These are phyloP conservation scores for Vanrija sp. DNA, from an alignment of 1,284 basidiomycete genomes.

Conservation along the genomic window DNA sequence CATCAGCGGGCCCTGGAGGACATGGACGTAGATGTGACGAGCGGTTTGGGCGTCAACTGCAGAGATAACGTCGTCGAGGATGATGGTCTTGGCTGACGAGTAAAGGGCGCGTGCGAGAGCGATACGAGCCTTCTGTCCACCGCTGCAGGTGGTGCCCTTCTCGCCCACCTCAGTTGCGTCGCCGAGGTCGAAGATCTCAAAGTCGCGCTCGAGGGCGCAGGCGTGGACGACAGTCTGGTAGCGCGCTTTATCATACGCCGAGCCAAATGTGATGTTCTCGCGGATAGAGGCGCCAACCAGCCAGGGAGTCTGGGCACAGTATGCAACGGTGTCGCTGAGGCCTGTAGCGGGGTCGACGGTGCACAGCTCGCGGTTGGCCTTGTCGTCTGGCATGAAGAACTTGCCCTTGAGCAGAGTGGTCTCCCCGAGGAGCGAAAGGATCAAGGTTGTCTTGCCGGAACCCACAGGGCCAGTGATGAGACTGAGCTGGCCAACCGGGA, in stretches of 20 bases:
- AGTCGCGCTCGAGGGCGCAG: slow-evolving; percentile 55
- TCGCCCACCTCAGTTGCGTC: slow-evolving; percentile 59
- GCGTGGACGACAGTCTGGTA: slow-evolving; percentile 53
- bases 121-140: slow-evolving; percentile 48
- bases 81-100: slow-evolving; percentile 41
- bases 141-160: slow-evolving; percentile 54
- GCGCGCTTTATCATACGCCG: slow-evolving; percentile 46
- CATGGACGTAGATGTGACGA: slow-evolving; percentile 38
- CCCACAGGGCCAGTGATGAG: slow-evolving; percentile 53
- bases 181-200: slow-evolving; percentile 54
- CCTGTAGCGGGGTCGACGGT: slow-evolving; percentile 51
- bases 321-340: slow-evolving; percentile 54
- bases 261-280: slow-evolving; percentile 57
- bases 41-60: slow-evolving; percentile 53
- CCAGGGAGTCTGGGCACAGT: slow-evolving; percentile 56
- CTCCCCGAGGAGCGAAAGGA: slow-evolving; percentile 58
- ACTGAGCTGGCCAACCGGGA: slow-evolving; percentile 48
- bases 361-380: slow-evolving; percentile 41
- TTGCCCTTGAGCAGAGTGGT: slow-evolving; percentile 52
- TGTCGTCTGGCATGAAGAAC: slow-evolving; percentile 54
- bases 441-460: slow-evolving; percentile 65
- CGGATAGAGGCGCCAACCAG: slow-evolving; percentile 56
- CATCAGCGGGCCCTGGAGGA: slow-evolving; percentile 47
- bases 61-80: slow-evolving; percentile 47
- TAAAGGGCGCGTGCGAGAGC: slow-evolving; percentile 48